phyloP scores from a whole-genome alignment of 129 eudicot genomes.

The Tagetes patula region DNA sequence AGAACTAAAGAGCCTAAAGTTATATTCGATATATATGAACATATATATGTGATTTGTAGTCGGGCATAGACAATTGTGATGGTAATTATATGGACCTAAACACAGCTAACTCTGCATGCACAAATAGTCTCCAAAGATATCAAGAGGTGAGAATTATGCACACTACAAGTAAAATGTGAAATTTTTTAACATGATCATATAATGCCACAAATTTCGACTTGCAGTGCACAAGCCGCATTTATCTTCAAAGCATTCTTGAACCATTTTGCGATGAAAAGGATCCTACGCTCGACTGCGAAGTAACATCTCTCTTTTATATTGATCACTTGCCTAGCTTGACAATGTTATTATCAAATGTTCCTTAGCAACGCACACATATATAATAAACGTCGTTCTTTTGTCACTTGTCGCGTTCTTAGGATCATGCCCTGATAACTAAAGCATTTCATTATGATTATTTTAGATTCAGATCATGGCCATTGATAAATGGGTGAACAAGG shows the following conservation, averaged over 20 bases:
- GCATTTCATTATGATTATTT: too few relatives aligned
- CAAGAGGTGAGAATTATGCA: constrained; percentile 19
- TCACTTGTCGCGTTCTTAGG: too few relatives aligned
- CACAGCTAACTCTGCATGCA: neutral
- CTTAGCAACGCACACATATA: too few relatives aligned
- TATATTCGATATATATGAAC: neutral
- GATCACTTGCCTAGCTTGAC: too few relatives aligned
- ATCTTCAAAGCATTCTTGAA: constrained; percentile 16
- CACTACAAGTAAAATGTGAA: neutral
- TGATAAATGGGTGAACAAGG: too few relatives aligned
- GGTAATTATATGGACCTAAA: neutral
- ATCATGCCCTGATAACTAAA: too few relatives aligned
- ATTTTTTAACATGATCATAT: neutral
- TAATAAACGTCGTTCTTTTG: too few relatives aligned
- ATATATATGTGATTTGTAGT: neutral
- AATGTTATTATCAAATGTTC: too few relatives aligned
- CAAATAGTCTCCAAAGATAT: neutral
- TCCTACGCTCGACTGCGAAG: neutral
- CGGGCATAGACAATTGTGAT: neutral
- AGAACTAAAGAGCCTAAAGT: neutral
- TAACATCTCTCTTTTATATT: constrained; percentile 7
- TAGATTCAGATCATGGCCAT: too few relatives aligned
- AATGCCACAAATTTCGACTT: neutral
- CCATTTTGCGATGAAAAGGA: constrained; percentile 22
- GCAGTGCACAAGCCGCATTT: constrained; percentile 24